A percentile compares a stretch with the other conserved stretches of the same genome.
phyloP scores from a whole-genome alignment of 257 asterid genomes.

The Solanum clarkiae region DNA sequence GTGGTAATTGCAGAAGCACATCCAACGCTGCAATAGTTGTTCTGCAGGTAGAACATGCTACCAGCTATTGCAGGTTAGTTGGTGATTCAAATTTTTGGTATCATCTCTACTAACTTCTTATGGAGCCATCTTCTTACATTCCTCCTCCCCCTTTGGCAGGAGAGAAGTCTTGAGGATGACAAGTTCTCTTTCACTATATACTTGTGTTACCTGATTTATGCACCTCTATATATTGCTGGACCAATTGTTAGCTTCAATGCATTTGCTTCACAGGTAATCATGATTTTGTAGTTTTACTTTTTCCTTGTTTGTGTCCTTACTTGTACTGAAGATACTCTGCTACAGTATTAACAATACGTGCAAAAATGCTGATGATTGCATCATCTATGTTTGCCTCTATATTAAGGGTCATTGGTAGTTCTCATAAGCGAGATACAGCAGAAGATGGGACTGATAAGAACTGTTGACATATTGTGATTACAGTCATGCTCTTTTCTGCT shows the following conservation, averaged over 20 bases:
- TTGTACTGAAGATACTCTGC: background rate
- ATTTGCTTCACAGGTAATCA: constrained; percentile 83
- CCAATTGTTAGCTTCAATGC: constrained; percentile 96
- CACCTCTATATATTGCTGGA: constrained; percentile 98
- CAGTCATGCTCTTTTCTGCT: background rate
- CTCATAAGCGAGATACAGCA: background rate
- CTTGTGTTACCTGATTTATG: constrained; percentile 79
- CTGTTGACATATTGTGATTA: background rate
- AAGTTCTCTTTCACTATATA: constrained; percentile 59
- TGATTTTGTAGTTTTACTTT: background rate
- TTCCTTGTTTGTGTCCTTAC: background rate
- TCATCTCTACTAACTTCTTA: background rate
- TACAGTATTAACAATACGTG: background rate
- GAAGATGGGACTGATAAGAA: background rate
- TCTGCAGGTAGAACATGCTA: constrained; percentile 80
- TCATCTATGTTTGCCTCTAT: background rate
- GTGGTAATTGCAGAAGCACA: constrained; percentile 51
- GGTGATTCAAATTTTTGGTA: background rate
- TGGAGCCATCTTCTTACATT: background rate
- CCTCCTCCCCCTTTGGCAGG: constrained; percentile 32
- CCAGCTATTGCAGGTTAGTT: constrained; percentile 68
- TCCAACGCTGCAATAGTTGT: constrained; percentile 61
- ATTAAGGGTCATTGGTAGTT: background rate
- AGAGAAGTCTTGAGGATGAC: constrained; percentile 50
- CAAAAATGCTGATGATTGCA: background rate